phyloP scores from a whole-genome alignment of 805 yeast species.

The Metahyphopichia silvanorum region DNA sequence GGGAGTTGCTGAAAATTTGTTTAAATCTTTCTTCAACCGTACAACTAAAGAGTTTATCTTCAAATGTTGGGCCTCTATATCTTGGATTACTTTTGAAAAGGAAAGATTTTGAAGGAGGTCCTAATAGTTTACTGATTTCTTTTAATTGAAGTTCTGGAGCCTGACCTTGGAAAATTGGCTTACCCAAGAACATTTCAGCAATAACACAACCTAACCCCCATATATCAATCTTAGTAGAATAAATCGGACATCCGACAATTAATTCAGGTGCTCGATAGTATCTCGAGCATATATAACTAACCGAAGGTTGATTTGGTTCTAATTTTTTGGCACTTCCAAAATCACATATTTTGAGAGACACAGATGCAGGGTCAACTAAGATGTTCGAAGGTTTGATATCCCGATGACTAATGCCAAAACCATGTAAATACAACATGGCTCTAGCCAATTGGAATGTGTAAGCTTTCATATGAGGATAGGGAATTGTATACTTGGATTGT shows the following conservation, averaged over 20 bases:
- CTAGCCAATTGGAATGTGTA: slow-evolving; percentile 78
- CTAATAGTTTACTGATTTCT: slow-evolving; percentile 85
- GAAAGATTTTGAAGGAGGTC: slow-evolving; percentile 75
- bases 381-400: slow-evolving; percentile 84
- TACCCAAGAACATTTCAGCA: slow-evolving; percentile 90
- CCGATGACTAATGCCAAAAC: slow-evolving; percentile 77
- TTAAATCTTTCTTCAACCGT: slow-evolving; percentile 48
- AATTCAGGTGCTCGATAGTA: slow-evolving; percentile 96
- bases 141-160: slow-evolving; percentile 85
- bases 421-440: slow-evolving; percentile 79
- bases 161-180: slow-evolving; percentile 93
- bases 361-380: slow-evolving; percentile 66
- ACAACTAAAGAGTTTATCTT: slow-evolving; percentile 60
- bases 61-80: slow-evolving; percentile 71
- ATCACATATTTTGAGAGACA: slow-evolving; percentile 74
- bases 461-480: slow-evolving; percentile 70
- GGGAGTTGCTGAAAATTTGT: slow-evolving; percentile 60
- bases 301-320: slow-evolving; percentile 80
- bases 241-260: slow-evolving; percentile 83
- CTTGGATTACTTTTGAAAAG: slow-evolving; percentile 72
- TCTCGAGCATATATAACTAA: slow-evolving; percentile 92
- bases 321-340: slow-evolving; percentile 82
- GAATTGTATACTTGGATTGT: slow-evolving; percentile 57
- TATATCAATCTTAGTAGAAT: slow-evolving; percentile 88
- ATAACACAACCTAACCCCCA: slow-evolving; percentile 98